phyloP scores from a whole-genome alignment of 352 stramenopile genomes.

The Phytophthora podocarpi region DNA sequence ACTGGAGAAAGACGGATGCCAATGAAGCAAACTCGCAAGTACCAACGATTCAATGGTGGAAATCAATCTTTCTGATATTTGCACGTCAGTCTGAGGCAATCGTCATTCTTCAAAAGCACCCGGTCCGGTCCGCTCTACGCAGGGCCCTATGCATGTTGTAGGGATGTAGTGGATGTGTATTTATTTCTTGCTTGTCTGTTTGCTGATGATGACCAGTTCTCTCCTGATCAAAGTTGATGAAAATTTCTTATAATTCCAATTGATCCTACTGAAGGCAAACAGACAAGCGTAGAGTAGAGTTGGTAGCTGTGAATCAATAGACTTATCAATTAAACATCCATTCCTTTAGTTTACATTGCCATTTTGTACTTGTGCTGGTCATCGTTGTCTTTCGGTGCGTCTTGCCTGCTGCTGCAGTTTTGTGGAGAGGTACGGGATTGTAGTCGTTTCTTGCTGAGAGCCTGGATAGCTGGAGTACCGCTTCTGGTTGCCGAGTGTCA shows the following conservation, averaged over 20 bases:
- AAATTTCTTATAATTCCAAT: slow-evolving; percentile 85
- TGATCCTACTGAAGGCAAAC: slow-evolving; percentile 85
- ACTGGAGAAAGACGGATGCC: slow-evolving; percentile 29
- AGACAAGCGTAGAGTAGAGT: slow-evolving; percentile 20
- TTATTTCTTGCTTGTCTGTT: slow-evolving; percentile 29
- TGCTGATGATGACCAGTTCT: slow-evolving; percentile 79
- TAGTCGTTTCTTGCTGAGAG: slow-evolving; percentile 35
- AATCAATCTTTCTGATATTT: slow-evolving; percentile 76
- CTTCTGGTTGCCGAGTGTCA: slow-evolving; percentile 57
- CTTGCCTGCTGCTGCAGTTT: slow-evolving; percentile 38
- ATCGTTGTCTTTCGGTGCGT: slow-evolving; percentile 12
- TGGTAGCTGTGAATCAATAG: background rate
- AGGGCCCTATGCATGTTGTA: slow-evolving; percentile 29
- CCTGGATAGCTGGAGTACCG: slow-evolving; percentile 39
- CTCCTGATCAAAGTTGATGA: slow-evolving; percentile 75
- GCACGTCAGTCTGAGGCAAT: slow-evolving; percentile 90
- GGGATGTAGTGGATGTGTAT: too few relatives aligned
- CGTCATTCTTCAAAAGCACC: background rate
- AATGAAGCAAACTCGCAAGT: slow-evolving; percentile 61
- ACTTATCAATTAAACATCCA: slow-evolving; percentile 1
- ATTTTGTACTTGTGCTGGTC: background rate
- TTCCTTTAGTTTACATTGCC: slow-evolving; percentile 10
- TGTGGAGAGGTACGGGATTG: slow-evolving; percentile 43
- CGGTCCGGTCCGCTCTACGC: background rate
- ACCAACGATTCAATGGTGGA: slow-evolving; percentile 68